Conservation (phyloP, 176 grass and related monocot species). For the Pontederia paniculata region DNA sequence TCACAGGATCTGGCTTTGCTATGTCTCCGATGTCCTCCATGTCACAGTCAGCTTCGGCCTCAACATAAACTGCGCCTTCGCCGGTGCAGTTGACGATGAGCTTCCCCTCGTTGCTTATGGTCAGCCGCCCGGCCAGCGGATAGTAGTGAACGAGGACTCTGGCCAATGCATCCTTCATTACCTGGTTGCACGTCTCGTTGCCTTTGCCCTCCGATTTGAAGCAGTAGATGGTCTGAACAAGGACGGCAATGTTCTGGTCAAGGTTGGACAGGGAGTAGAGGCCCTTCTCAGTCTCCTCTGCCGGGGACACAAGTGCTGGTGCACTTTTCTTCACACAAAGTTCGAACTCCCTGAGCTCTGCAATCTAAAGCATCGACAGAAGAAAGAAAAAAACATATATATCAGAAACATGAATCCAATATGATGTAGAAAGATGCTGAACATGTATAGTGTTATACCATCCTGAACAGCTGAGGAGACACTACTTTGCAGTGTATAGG, state of each 20-base stretch:
- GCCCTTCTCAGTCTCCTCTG: conserved; percentile 16
- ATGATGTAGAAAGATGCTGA: no score
- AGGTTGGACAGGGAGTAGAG: conserved; percentile 69
- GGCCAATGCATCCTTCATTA: conserved; percentile 38
- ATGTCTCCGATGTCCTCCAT: conserved; percentile 54
- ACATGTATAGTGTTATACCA: no score
- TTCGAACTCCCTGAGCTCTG: conserved; percentile 4
- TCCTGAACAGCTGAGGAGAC: no score
- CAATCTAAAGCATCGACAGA: not conserved
- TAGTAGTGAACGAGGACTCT: conserved; percentile 53
- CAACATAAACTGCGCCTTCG: conserved; percentile 60
- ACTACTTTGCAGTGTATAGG: no score
- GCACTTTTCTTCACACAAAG: conserved; percentile 31
- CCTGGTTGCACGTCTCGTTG: conserved; percentile 12
- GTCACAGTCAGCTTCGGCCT: conserved; percentile 39
- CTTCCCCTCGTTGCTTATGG: conserved; percentile 36
- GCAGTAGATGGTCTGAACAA: conserved; percentile 67
- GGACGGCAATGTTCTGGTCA: conserved; percentile 68
- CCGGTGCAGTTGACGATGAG: conserved; percentile 47
- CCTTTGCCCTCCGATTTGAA: conserved; percentile 24
- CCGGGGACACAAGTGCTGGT: conserved; percentile 35
- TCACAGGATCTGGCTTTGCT: conserved; percentile 31
- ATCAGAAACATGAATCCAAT: no score
- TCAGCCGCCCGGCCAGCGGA: conserved; percentile 46
- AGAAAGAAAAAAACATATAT: no score